Evolutionary conservation across 441 rosid genomes (phyloP).

Genomic region (Gossypium davidsonii): DNA sequence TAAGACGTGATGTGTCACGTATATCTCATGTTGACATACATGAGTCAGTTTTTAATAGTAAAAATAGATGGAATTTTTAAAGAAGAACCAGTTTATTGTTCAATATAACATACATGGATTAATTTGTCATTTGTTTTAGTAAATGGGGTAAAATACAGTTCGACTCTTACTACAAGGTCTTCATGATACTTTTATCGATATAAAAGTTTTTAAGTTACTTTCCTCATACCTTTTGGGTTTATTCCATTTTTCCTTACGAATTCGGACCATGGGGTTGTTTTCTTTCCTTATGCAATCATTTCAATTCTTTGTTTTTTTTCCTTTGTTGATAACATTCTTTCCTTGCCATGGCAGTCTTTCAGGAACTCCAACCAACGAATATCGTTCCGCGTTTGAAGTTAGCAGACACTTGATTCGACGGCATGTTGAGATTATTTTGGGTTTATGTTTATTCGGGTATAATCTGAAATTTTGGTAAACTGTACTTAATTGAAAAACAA

Average conservation of each 20-base stretch:
- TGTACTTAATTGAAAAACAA: background rate
- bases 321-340: background rate
- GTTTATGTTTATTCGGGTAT: background rate
- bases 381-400: slow-evolving; percentile 65
- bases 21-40: too few species aligned
- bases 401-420: slow-evolving; percentile 33
- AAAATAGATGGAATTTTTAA: too few species aligned
- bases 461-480: background rate
- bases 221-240: too few species aligned
- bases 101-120: too few species aligned
- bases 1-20: too few species aligned
- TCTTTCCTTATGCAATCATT: background rate
- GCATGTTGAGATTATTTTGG: background rate
- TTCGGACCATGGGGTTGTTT: background rate
- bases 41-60: too few species aligned
- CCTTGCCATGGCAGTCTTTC: slow-evolving; percentile 5
- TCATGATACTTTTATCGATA: too few species aligned
- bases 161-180: too few species aligned
- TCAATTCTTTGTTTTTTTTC: background rate
- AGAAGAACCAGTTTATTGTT: too few species aligned
- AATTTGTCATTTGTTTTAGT: too few species aligned
- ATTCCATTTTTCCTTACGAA: background rate
- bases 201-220: too few species aligned
- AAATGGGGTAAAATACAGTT: too few species aligned
- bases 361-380: slow-evolving; percentile 90